Evolutionary conservation across 768 basidiomycete genomes (phyloP), one percentile per base, ranked within the genome.

Genomic region (Coprinopsis strossmayeri): DNA sequence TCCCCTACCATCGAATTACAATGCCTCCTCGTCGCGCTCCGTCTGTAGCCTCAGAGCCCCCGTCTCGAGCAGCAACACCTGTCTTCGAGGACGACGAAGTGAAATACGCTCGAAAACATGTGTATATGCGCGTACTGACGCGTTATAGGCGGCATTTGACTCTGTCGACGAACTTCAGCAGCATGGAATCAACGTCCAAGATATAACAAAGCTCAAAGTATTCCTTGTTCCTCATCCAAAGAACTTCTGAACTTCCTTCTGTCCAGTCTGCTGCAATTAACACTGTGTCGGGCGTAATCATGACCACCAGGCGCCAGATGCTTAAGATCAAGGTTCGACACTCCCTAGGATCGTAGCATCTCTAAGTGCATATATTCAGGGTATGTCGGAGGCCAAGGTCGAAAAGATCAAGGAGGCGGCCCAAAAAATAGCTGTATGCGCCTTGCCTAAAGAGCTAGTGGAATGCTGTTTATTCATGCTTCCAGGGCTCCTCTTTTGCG

Each of bases 361-460:
- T 24, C 21, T 25, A 11, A 18, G 13, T 20, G 38, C 17, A 43
- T 40, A 40, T 50, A 17, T 51, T 9, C n/a, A 94, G 91, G 94
- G 94, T 35, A 84, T 95, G 77, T 93, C 93, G 2, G 94, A 96
- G 57, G 88, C 94, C 0, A 98, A 98, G 63, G 92, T 98, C 1
- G 94, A 98, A 60, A 98, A 98, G 64, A 89, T 97, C 58, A 95
- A 95, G 72, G 93, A 96, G 71, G 89, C 88, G 5, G 91, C 91
- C 7, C 79, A 87, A 51, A 96, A 93, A 61, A 84, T 92, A 44
- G 69, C 89, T 49, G 92, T 90, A 49, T 49, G 23, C 46, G 12
- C 37, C 42, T 42, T 39, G 27, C 41, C 25, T 20, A 48, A 24
- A 20, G 5, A n/a, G 48, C 25, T 17, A 49, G 24, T 23, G n/a